Base-by-base conservation (phyloP, 192 early-diverging fungal genomes). In the Kappamyces sp. region DNA sequence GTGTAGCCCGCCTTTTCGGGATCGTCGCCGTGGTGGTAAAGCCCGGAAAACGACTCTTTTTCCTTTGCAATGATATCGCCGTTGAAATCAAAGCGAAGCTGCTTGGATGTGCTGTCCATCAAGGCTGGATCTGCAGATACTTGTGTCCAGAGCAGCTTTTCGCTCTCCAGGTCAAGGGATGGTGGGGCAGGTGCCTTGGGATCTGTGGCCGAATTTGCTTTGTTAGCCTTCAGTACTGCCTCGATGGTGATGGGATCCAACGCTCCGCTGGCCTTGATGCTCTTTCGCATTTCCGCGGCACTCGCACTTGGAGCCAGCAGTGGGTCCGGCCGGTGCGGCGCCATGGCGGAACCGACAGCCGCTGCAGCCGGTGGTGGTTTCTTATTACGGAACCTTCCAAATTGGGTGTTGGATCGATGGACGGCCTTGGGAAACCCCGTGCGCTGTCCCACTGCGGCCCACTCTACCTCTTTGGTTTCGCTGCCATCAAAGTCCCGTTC, bases 11-110 rank as follows among this genome's bases (percentile, higher is more conserved):
- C 83, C 52, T 81, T 74, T 0, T 83, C 83, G 7, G 94, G 90
- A 32, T 88, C 79, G 14, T 85, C 83, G 4, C 90, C 91, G 59
- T 96, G 94, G 66, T 96, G 94, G 72, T 94, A 89, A 7, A 96
- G 71, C 3, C 89, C 94, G 0, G 69, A 66, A 51, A 84, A 70
- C 0, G 71, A 64, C 1, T 88, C 70, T 4, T 54, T 54, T 9
- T 57, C 61, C 7, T 63, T 63, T 8, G 75, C 72, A 38, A 94
- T 65, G 4, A 91, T 72, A 29, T 73, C 68, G 7, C 90, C 94
- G 31, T 81, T 66, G 46, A 96, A 89, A 36, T 86, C 88, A 64
- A 94, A 94, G 35, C 94, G 77, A 15, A 81, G 61, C 29, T 77
- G 72, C 0, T 81, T 68, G 2, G 76, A 63, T 5, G 67, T 60